phyloP scores from a whole-genome alignment of 441 rosid species.

The Populus hybrid region DNA sequence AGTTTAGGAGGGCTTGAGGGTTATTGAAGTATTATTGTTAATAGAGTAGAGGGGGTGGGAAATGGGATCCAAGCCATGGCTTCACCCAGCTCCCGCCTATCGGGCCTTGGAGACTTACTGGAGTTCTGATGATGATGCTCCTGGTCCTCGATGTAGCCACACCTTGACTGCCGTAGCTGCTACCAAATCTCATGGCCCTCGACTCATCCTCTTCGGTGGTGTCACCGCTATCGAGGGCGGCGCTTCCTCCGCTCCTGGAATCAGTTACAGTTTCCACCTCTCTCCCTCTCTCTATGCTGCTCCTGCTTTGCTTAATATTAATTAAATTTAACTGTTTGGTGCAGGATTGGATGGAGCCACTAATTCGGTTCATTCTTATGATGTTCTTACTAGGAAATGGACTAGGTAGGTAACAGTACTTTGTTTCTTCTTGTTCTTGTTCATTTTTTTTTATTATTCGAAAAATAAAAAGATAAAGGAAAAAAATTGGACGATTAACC shows the following conservation, averaged over 20 bases:
- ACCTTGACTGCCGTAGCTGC: conserved; percentile 94
- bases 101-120: conserved; percentile 78
- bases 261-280: conserved; percentile 49
- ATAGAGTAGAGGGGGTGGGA: background rate
- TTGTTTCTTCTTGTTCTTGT: background rate
- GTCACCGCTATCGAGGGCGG: conserved; percentile 99
- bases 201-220: conserved; percentile 93
- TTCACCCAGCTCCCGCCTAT: conserved; percentile 79
- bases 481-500: background rate
- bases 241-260: conserved; percentile 79
- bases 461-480: too few relatives aligned
- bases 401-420: conserved; percentile 45
- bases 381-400: conserved; percentile 91
- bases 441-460: too few relatives aligned
- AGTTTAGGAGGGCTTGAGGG: background rate
- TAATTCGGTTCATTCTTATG: conserved; percentile 90
- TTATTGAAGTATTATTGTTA: too few relatives aligned
- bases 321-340: background rate
- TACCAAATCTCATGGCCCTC: conserved; percentile 84
- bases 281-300: background rate
- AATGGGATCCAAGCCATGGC: conserved; percentile 87
- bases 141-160: conserved; percentile 90
- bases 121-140: conserved; percentile 91
- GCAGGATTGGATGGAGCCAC: conserved; percentile 95
- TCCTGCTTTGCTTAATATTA: background rate